Base-by-base conservation (phyloP, 176 grass and related monocot species). In the Saccharum spontaneum region DNA sequence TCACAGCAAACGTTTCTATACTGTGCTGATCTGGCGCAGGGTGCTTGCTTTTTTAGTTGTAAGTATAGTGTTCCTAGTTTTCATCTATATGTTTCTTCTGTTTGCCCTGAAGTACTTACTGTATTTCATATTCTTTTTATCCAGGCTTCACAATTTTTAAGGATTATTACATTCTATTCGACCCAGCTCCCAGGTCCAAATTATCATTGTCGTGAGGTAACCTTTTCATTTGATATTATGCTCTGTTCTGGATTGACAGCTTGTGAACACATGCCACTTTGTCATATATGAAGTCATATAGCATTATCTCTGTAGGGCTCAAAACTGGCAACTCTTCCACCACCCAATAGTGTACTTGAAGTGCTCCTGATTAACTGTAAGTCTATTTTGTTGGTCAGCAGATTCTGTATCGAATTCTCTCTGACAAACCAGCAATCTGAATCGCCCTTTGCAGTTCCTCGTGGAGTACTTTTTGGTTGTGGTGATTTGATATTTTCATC, bases 401-500 rank as follows among this genome's bases (percentile, higher is more conserved):
- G 44, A 86, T 77, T 83, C 77, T 22, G 24, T 44, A n/a, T 20
- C 15, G 36, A 59, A 28, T 39, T 74, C 45, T 18, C 2, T 31
- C 84, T 87, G 23, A 87, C 12, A 15, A 16, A 65, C 15, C 23
- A 16, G 14, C 48, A 44, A 3, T 69, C 82, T 41, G 13, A 57
- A 48, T 64, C 45, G 1, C 76, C 14, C n/a, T 49, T 88, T 92
- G 61, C 90, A 99, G 97, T 99, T 96, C 97, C 97, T 49, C 83
- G 44, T 57, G 97, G 97, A 82, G 85, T 95, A 14, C 83, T 97
- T 64, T 94, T 86, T 86, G 94, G 97, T 34, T 99, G 97, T 60
- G 97, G 97, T 11, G 97, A 99, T 89, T 82, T 99, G 52, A 99
- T 99, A 92, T 99, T 99, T 81, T 99, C 97, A 31, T 97, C 97